Conservation (phyloP, 768 basidiomycete species). For the Suillus alpinus region DNA sequence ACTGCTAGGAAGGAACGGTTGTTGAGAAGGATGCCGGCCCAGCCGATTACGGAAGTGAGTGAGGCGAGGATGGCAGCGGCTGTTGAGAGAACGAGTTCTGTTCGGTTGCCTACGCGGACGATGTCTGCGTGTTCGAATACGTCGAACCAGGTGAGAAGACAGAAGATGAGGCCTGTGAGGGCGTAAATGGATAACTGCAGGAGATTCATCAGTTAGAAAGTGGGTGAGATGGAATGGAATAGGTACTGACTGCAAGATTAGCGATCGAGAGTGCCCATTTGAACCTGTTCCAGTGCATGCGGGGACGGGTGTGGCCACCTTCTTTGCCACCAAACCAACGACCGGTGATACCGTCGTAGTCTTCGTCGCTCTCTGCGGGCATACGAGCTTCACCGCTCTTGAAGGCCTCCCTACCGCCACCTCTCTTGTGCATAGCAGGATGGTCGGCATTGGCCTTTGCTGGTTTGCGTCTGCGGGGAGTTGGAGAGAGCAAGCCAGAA, state of each 20-base stretch:
- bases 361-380: constrained; percentile 49
- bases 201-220: not conserved
- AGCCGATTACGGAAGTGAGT: constrained; percentile 69
- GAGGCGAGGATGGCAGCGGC: constrained; percentile 57
- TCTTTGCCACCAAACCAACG: constrained; percentile 41
- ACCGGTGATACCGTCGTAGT: constrained; percentile 44
- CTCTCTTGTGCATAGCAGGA: constrained; percentile 50
- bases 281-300: constrained; percentile 76
- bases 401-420: constrained; percentile 72
- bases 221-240: not conserved
- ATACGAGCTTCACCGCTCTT: constrained; percentile 51
- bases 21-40: constrained; percentile 80
- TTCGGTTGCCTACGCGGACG: constrained; percentile 64
- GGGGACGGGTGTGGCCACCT: constrained; percentile 36
- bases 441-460: constrained; percentile 29
- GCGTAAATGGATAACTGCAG: constrained; percentile 58
- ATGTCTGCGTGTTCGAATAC: constrained; percentile 69
- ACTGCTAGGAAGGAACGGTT: constrained; percentile 78
- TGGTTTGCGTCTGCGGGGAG: constrained; percentile 32
- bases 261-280: constrained; percentile 76
- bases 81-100: constrained; percentile 71
- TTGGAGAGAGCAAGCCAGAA: constrained; percentile 39
- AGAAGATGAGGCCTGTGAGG: constrained; percentile 57
- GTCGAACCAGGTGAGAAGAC: constrained; percentile 76
- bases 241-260: not conserved